Evolutionary conservation across 108 stramenopile species (phyloP).

Genomic region (Cyclotella sp.): DNA sequence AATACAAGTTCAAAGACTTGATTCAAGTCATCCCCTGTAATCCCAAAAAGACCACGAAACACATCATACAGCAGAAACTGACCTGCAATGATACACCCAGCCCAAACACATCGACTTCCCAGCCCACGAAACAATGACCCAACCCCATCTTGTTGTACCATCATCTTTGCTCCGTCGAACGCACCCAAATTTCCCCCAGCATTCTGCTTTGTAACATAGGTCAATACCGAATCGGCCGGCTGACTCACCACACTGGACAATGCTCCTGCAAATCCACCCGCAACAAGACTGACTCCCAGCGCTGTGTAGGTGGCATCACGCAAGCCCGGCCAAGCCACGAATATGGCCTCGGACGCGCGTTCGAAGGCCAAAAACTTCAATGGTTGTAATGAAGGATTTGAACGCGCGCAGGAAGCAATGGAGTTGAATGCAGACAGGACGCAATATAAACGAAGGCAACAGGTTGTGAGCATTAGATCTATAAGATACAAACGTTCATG

Average conservation of each 20-base stretch:
- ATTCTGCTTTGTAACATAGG: slow-evolving; percentile 75
- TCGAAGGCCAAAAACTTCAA: slow-evolving; percentile 88
- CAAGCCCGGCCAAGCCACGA: slow-evolving; percentile 58
- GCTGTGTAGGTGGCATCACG: slow-evolving; percentile 72
- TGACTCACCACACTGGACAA: slow-evolving; percentile 89
- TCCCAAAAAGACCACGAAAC: slow-evolving; percentile 82
- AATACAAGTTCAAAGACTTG: slow-evolving; percentile 68
- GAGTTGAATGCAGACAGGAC: too few species aligned
- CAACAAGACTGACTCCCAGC: slow-evolving; percentile 81
- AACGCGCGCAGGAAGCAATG: too few species aligned
- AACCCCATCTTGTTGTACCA: slow-evolving; percentile 78
- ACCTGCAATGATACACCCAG: slow-evolving; percentile 88
- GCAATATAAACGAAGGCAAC: too few species aligned
- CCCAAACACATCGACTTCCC: slow-evolving; percentile 92
- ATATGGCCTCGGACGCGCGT: slow-evolving; percentile 81
- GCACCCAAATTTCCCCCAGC: slow-evolving; percentile 55
- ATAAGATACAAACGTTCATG: too few species aligned
- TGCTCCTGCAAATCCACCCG: slow-evolving; percentile 88
- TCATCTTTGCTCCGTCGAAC: slow-evolving; percentile 65
- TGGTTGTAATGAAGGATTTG: too few species aligned
- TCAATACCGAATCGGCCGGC: slow-evolving; percentile 88
- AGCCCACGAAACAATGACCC: slow-evolving; percentile 86
- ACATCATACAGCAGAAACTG: slow-evolving; percentile 96
- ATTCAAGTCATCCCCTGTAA: slow-evolving; percentile 80
- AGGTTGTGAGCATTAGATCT: too few species aligned